A percentile compares a stretch with the other conserved stretches of the same genome.
Conservation (phyloP, 2,329 filamentous ascomycete species). For the Harringtonia lauricola region DNA sequence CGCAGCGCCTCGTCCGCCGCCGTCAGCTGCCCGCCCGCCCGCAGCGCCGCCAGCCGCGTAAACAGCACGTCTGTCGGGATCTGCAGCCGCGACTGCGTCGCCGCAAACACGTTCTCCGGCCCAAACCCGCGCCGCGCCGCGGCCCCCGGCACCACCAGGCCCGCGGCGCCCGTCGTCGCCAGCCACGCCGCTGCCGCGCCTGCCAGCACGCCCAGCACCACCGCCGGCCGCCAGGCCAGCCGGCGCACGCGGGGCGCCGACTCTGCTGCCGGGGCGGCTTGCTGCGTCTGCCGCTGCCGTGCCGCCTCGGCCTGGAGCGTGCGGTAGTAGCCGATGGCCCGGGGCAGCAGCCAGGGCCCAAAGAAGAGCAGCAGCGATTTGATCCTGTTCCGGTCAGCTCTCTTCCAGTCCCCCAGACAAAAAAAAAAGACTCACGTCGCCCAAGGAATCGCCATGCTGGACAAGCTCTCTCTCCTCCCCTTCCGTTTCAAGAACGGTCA, state of each 20-base stretch:
- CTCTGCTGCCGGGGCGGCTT: slow-evolving; percentile 30
- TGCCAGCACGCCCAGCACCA: slow-evolving; percentile 42
- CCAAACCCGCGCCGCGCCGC: slow-evolving; percentile 48
- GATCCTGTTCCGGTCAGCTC: slow-evolving; percentile 14
- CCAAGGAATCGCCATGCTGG: slow-evolving; percentile 29
- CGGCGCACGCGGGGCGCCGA: slow-evolving; percentile 1
- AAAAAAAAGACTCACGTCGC: slow-evolving; percentile 30
- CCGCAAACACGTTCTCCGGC: slow-evolving; percentile 67
- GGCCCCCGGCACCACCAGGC: slow-evolving; percentile 15
- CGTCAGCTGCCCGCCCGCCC: slow-evolving; percentile 28
- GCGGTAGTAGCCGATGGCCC: slow-evolving; percentile 53
- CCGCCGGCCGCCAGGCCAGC: slow-evolving; percentile 43
- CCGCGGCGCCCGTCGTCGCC: slow-evolving; percentile 1
- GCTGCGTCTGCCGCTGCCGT: slow-evolving; percentile 25
- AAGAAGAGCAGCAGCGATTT: slow-evolving; percentile 50
- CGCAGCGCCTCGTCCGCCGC: slow-evolving; percentile 53
- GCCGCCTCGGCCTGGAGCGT: slow-evolving; percentile 32
- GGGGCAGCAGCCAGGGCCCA: slow-evolving; percentile 61
- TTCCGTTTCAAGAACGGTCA: too few relatives aligned
- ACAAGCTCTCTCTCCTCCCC: too few relatives aligned
- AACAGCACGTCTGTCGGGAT: slow-evolving; percentile 81
- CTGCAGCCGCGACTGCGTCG: slow-evolving; percentile 71
- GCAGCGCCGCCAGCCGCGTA: slow-evolving; percentile 54
- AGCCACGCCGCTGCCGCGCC: slow-evolving; percentile 11
- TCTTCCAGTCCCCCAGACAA: neutral